Evolutionary conservation across 805 yeast species (phyloP).

Genomic region (Komagataella ulmi): DNA sequence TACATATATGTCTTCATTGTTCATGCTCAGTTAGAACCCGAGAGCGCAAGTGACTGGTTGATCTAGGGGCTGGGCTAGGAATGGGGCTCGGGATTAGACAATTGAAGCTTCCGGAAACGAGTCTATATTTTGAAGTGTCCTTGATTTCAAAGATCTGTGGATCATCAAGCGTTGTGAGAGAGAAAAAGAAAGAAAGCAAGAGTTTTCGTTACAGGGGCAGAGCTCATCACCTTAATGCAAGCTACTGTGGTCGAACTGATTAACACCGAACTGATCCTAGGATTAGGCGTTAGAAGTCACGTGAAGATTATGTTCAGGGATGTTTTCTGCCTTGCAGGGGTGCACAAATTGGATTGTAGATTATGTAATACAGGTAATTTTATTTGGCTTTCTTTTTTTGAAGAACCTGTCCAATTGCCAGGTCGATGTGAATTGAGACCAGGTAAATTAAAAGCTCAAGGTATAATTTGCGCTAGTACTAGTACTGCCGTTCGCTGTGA

Average conservation of each 20-base stretch:
- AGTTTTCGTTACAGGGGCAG: neutral
- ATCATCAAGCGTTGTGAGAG: neutral
- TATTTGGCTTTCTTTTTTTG: neutral
- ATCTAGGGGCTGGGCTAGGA: neutral
- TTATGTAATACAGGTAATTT: neutral
- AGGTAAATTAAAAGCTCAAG: neutral
- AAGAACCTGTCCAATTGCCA: neutral
- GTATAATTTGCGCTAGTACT: neutral
- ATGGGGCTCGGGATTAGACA: neutral
- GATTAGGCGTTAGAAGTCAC: neutral
- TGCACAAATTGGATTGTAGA: neutral
- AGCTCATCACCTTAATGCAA: neutral
- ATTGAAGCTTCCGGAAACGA: neutral
- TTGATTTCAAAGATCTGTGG: neutral
- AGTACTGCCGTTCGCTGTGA: neutral
- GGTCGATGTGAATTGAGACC: neutral
- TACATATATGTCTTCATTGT: constrained; percentile 28
- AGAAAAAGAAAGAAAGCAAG: neutral
- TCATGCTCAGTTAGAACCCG: neutral
- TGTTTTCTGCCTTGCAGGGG: neutral
- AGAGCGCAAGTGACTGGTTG: neutral
- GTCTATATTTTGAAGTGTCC: neutral
- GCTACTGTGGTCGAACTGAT: neutral
- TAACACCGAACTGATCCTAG: neutral
- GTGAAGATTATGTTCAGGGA: neutral